These are phyloP conservation scores for Pseudodiploospora longispora DNA, from an alignment of 2,329 filamentous ascomycete genomes.

Conservation along the genomic window DNA sequence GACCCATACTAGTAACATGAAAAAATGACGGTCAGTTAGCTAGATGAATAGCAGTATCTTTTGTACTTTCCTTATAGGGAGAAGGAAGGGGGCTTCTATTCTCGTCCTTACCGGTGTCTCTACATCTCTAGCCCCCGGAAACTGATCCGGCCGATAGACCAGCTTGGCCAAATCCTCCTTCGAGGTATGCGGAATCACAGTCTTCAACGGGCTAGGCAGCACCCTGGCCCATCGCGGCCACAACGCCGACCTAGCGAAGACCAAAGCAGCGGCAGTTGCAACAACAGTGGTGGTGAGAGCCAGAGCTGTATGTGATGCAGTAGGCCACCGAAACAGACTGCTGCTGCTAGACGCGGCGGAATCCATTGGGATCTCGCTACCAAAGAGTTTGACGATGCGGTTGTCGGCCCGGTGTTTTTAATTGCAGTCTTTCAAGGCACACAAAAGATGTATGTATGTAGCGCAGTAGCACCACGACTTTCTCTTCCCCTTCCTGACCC, in stretches of 20 bases:
- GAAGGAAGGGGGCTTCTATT: too few relatives aligned
- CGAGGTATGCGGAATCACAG: slow-evolving; percentile 27
- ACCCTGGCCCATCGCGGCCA: slow-evolving; percentile 32
- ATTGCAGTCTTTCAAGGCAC: too few relatives aligned
- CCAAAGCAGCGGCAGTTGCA: slow-evolving; percentile 32
- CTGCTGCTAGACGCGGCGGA: slow-evolving; percentile 8
- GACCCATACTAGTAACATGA: slow-evolving; percentile 51
- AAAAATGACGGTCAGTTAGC: slow-evolving; percentile 1
- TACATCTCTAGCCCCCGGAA: slow-evolving; percentile 68
- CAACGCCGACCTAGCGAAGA: slow-evolving; percentile 25
- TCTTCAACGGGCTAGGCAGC: slow-evolving; percentile 37
- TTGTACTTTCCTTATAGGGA: too few relatives aligned
- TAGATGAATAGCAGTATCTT: too few relatives aligned
- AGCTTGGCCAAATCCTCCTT: slow-evolving; percentile 29
- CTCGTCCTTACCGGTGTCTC: slow-evolving; percentile 45
- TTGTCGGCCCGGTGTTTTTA: too few relatives aligned
- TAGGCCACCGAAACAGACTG: slow-evolving; percentile 14
- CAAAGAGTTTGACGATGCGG: too few relatives aligned
- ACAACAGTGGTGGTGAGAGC: slow-evolving; percentile 32
- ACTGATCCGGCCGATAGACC: slow-evolving; percentile 56
- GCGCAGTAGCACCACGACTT: too few relatives aligned
- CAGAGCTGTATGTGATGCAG: slow-evolving; percentile 14
- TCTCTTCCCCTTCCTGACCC: too few relatives aligned
- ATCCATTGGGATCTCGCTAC: slow-evolving; percentile 17
- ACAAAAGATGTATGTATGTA: too few relatives aligned